These are phyloP conservation scores for Simplicillium sp. DNA, from an alignment of 2,329 filamentous ascomycete genomes.

Conservation along the genomic window DNA sequence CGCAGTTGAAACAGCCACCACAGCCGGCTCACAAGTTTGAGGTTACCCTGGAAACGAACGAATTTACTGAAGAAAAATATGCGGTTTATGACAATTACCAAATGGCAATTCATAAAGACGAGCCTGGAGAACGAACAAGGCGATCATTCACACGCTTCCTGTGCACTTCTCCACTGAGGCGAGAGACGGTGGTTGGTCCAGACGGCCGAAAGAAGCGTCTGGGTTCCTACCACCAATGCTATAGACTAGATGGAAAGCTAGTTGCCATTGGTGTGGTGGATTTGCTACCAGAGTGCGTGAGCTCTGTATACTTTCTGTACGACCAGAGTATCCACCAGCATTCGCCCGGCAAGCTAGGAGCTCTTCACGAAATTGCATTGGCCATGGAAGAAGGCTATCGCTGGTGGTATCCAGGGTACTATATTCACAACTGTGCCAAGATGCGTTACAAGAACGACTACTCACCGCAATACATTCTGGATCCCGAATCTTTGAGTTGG, in stretches of 20 bases:
- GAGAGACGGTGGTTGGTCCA: conserved; percentile 28
- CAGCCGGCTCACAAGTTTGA: conserved; percentile 58
- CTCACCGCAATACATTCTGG: conserved; percentile 62
- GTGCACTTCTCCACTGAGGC: conserved; percentile 57
- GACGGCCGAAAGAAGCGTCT: conserved; percentile 46
- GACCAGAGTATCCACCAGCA: conserved; percentile 62
- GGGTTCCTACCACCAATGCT: conserved; percentile 76
- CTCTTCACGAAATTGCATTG: conserved; percentile 62
- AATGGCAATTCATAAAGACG: conserved; percentile 60
- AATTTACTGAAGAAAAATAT: conserved; percentile 70
- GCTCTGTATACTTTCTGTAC: conserved; percentile 77
- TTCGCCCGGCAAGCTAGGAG: conserved; percentile 66
- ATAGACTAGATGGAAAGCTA: conserved; percentile 65
- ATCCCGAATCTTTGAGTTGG: conserved; percentile 58
- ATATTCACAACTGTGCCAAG: conserved; percentile 72
- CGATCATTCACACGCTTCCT: conserved; percentile 62
- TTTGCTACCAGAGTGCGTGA: conserved; percentile 66
- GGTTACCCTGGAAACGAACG: conserved; percentile 61
- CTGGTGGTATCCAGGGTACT: conserved; percentile 75
- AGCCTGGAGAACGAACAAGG: conserved; percentile 45
- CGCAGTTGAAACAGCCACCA: conserved; percentile 44
- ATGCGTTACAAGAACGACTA: conserved; percentile 84
- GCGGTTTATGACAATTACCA: conserved; percentile 68
- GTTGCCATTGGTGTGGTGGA: conserved; percentile 72
- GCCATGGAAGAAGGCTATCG: conserved; percentile 59